A percentile compares a stretch with the other conserved stretches of the same genome.
Conservation (phyloP, 208 protist genomes). For the Trypanosoma rangeli region DNA sequence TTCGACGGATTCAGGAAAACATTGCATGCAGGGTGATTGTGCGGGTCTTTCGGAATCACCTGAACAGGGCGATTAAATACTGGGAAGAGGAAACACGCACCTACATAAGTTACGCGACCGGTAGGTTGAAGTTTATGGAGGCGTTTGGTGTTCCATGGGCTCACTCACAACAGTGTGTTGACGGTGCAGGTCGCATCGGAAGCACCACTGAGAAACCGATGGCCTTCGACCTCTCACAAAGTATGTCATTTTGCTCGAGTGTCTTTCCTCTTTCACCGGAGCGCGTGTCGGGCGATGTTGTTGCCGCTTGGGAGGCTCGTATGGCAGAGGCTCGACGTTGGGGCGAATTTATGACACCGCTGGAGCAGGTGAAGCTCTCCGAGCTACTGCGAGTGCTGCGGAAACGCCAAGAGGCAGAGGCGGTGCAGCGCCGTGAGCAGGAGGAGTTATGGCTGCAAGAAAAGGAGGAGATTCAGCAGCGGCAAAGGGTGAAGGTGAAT, state of each 20-base stretch:
- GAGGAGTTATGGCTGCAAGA: conserved; percentile 27
- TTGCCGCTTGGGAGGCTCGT: conserved; percentile 17
- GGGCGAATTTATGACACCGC: conserved; percentile 48
- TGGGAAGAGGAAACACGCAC: conserved; percentile 28
- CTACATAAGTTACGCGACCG: conserved; percentile 25
- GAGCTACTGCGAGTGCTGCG: conserved; percentile 33
- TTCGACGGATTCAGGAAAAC: conserved; percentile 34
- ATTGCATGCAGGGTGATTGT: conserved; percentile 41
- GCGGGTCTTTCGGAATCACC: conserved; percentile 25
- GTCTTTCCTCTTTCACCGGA: conserved; percentile 11
- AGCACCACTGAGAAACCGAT: background rate
- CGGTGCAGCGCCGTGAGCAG: conserved; percentile 11
- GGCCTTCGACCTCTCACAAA: background rate
- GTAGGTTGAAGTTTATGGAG: conserved; percentile 13
- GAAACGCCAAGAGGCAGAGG: conserved; percentile 34
- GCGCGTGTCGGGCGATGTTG: conserved; percentile 15
- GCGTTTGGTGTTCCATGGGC: background rate
- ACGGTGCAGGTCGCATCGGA: background rate
- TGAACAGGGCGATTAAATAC: background rate
- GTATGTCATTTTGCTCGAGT: too few relatives aligned
- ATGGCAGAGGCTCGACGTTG: conserved; percentile 14
- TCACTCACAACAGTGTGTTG: background rate
- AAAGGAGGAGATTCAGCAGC: conserved; percentile 40
- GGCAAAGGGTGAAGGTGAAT: conserved; percentile 36
- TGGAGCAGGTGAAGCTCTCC: conserved; percentile 51